Conservation (phyloP, 441 rosid genomes). For the Brassica balearica region DNA sequence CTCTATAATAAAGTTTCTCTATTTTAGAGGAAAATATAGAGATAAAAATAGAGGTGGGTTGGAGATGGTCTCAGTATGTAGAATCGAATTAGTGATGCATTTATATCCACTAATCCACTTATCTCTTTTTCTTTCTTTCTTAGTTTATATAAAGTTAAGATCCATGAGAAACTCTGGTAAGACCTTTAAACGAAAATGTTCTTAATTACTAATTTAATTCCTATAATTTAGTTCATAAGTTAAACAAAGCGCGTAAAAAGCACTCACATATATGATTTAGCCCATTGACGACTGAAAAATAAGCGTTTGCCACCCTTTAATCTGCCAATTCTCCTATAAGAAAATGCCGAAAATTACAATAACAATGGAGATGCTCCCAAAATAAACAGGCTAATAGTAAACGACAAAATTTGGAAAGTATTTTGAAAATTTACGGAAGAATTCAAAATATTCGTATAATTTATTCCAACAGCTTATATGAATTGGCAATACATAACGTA, state of each 20-base stretch:
- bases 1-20: too few species aligned
- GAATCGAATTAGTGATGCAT: background rate
- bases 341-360: background rate
- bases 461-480: slow-evolving; percentile 32
- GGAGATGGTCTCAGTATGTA: background rate
- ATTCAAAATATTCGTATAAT: slow-evolving; percentile 2
- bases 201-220: background rate
- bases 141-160: too few species aligned
- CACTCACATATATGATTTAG: slow-evolving; percentile 10
- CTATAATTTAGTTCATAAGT: background rate
- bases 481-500: slow-evolving; percentile 19
- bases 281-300: slow-evolving; percentile 16
- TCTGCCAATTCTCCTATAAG: slow-evolving; percentile 3
- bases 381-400: slow-evolving; percentile 1
- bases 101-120: background rate
- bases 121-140: too few species aligned
- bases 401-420: background rate
- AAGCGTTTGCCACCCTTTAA: background rate
- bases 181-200: background rate
- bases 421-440: background rate
- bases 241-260: slow-evolving; percentile 30
- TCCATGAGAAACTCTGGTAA: too few species aligned
- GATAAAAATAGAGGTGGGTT: too few species aligned
- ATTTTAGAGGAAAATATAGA: too few species aligned
- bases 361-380: background rate